Percentiles rank a stretch among this genome's conserved stretches.
phyloP scores from a whole-genome alignment of 1,139 yeast genomes.

The Debaryomyces sp. region DNA sequence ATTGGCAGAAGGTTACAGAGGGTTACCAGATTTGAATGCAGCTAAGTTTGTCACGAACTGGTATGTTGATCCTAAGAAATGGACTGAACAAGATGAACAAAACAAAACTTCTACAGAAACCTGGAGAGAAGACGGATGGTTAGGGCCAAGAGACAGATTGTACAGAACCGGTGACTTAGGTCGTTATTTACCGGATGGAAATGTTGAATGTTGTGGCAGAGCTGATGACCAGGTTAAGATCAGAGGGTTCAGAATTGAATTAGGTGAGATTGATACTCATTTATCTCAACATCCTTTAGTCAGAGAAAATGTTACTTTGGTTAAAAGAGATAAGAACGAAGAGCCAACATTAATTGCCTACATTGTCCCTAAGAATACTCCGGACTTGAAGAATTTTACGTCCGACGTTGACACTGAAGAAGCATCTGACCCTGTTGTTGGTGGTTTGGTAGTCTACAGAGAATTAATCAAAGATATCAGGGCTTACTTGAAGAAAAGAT shows the following conservation, averaged over 20 bases:
- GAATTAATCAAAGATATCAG: constrained; percentile 80
- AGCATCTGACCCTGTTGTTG: constrained; percentile 66
- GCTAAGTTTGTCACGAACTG: constrained; percentile 89
- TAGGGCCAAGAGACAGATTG: constrained; percentile 92
- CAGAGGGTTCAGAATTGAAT: constrained; percentile 96
- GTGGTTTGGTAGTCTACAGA: constrained; percentile 76
- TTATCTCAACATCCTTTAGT: constrained; percentile 89
- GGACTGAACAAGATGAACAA: constrained; percentile 58
- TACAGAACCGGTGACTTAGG: constrained; percentile 98
- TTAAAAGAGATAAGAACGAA: constrained; percentile 89
- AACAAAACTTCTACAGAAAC: constrained; percentile 45
- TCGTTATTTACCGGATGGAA: constrained; percentile 93
- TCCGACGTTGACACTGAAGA: constrained; percentile 45
- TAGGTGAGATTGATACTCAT: constrained; percentile 98
- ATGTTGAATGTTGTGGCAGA: constrained; percentile 97
- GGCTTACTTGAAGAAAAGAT: constrained; percentile 78
- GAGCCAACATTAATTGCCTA: constrained; percentile 91
- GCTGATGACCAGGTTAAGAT: constrained; percentile 99
- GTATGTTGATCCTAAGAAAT: constrained; percentile 69
- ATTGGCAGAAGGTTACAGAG: constrained; percentile 92
- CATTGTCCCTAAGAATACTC: constrained; percentile 78
- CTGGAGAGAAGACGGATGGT: constrained; percentile 85
- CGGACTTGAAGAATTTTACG: constrained; percentile 56
- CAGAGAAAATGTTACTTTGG: constrained; percentile 89
- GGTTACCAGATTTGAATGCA: constrained; percentile 83